Evolutionary conservation across 345 rosid genomes (phyloP), one percentile per base, ranked within the genome.

Genomic region (Orychophragmus violaceus): DNA sequence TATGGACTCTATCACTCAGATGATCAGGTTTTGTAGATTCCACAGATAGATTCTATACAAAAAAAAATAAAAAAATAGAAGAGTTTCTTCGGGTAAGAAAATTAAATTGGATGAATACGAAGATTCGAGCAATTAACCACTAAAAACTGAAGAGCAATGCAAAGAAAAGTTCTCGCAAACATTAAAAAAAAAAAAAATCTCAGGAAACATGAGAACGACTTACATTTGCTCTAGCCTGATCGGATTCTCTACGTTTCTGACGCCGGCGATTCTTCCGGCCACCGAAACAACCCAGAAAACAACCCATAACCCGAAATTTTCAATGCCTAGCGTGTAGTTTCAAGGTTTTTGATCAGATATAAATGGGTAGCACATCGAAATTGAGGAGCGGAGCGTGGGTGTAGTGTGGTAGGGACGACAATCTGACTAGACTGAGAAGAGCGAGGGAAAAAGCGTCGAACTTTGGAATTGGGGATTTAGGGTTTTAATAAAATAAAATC

Each of bases 211-310:
- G 23, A 9, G n/a, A 27, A 9, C 13, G 59, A 25, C 62, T 65
- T 71, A 93, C 96, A 22, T 77, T 83, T 32, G 46, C 62, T 17
- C 68, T 68, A 37, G 81, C 75, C 51, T 80, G 92, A 74, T 83
- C 80, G 61, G 80, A 81, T 39, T 70, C 79, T 37, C 70, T 74
- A 42, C 64, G 80, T 62, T 62, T 77, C 3, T 83, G 85, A 51
- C 76, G 77, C 62, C 64, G 83, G 71, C 79, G 82, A 81, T 83
- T 80, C 66, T 82, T 85, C 79, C 90, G 76, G 6, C 95, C 79
- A 77, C 99, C 95, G 70, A 90, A 94, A 70, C 99, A 94, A 41
- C 78, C 85, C 57, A 74, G 77, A 72, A 90, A 90, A 81, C 97
- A 94, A 67, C 88, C 87, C 99, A 94, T 94, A 18, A 4, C 41